These are phyloP conservation scores for Mycena rebaudengoi DNA, from an alignment of 768 basidiomycete genomes.

Conservation along the genomic window DNA sequence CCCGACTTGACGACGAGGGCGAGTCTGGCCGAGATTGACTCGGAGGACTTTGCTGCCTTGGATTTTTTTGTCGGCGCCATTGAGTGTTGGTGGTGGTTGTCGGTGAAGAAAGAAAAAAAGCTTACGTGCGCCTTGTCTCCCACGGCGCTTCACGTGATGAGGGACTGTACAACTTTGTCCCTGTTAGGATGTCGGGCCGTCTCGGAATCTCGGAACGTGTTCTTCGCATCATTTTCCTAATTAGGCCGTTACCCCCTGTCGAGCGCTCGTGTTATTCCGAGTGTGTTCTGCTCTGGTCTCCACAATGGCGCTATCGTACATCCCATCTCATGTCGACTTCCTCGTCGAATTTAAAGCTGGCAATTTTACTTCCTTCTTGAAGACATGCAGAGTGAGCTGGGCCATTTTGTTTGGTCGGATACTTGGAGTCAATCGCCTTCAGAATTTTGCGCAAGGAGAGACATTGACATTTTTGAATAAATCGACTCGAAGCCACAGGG, in stretches of 20 bases:
- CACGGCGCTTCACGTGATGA: no score
- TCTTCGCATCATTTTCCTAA: neutral
- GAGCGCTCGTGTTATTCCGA: no score
- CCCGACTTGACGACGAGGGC: constrained; percentile 99
- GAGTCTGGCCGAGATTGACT: constrained; percentile 92
- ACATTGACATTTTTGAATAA: constrained; percentile 42
- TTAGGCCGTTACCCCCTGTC: no score
- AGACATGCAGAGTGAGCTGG: constrained; percentile 41
- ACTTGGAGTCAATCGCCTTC: neutral
- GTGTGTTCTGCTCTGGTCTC: no score
- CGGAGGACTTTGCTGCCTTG: constrained; percentile 91
- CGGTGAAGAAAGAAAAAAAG: no score
- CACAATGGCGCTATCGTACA: constrained; percentile 33
- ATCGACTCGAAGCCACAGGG: constrained; percentile 43
- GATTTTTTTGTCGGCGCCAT: constrained; percentile 98
- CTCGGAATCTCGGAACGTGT: no score
- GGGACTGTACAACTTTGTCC: no score
- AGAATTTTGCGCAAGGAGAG: constrained; percentile 51
- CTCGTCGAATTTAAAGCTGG: constrained; percentile 47
- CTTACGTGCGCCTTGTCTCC: no score
- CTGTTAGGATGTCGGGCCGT: no score
- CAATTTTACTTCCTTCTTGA: constrained; percentile 46
- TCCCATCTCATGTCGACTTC: constrained; percentile 45
- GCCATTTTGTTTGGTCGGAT: neutral
- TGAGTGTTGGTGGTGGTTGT: constrained; percentile 20